Evolutionary conservation across 73 alveolate species (phyloP).

Genomic region (Paramecium biaurelia): DNA sequence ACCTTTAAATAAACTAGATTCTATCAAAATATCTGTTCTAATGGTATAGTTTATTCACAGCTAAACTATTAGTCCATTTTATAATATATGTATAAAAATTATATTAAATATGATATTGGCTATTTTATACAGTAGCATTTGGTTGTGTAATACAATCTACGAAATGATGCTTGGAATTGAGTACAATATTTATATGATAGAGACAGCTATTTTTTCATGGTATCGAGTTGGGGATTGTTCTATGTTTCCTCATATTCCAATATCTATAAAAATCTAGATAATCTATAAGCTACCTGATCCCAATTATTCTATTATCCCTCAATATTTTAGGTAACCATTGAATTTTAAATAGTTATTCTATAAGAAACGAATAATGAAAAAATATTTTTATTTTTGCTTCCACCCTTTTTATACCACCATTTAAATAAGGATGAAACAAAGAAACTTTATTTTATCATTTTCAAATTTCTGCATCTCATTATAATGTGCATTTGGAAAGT

Average conservation of each 20-base stretch:
- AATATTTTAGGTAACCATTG: not conserved
- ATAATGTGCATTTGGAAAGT: not conserved
- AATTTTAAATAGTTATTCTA: not conserved
- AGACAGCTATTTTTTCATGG: not conserved
- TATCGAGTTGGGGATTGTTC: not conserved
- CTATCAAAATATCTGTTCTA: not conserved
- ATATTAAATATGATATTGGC: constrained; percentile 1
- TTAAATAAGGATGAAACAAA: not conserved
- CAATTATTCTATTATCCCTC: not conserved
- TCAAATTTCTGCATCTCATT: not conserved
- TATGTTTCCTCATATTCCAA: not conserved
- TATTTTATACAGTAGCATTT: not conserved
- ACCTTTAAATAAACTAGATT: not conserved
- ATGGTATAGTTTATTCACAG: not conserved
- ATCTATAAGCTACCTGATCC: not conserved
- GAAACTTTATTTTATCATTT: not conserved
- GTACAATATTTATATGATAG: not conserved
- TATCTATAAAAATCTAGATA: not conserved
- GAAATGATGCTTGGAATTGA: constrained; percentile 10
- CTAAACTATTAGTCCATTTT: not conserved
- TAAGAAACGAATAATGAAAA: not conserved
- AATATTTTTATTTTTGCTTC: not conserved
- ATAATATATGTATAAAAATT: not conserved
- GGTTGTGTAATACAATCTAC: not conserved
- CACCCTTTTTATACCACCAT: not conserved